Evolutionary conservation across 192 early-diverging fungal genomes (phyloP).

Genomic region (Coemansia sp.): DNA sequence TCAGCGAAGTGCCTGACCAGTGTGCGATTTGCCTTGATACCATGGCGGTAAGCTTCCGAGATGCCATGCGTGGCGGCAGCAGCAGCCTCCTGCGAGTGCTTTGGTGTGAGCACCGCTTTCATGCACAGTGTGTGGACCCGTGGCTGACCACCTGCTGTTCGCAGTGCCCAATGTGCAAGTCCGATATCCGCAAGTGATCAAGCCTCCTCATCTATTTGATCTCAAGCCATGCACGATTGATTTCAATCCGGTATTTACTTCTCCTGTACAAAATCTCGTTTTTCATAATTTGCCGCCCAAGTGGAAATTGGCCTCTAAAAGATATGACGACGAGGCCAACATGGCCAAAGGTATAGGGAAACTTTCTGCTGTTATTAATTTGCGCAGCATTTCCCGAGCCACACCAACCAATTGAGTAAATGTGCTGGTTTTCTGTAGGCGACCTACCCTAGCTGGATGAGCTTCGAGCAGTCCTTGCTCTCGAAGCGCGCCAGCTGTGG

Average conservation of each 20-base stretch:
- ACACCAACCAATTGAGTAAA: background rate
- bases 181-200: slow-evolving; percentile 5
- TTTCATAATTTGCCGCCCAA: background rate
- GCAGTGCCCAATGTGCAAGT: slow-evolving; percentile 44
- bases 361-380: background rate
- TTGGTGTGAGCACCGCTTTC: slow-evolving; percentile 41
- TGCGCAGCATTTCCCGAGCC: background rate
- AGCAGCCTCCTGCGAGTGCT: slow-evolving; percentile 21
- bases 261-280: background rate
- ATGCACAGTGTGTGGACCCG: slow-evolving; percentile 42
- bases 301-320: background rate
- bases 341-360: slow-evolving; percentile 20
- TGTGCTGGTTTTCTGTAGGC: slow-evolving; percentile 1
- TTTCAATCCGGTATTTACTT: background rate
- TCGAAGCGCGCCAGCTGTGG: slow-evolving; percentile 7
- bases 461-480: slow-evolving; percentile 19
- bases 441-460: slow-evolving; percentile 17
- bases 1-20: background rate
- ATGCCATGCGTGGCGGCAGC: background rate
- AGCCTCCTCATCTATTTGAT: background rate
- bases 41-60: background rate
- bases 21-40: slow-evolving; percentile 39
- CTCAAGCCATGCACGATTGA: too few relatives aligned
- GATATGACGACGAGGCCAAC: background rate
- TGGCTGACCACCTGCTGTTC: slow-evolving; percentile 43